Evolutionary conservation across 345 rosid species (phyloP), one percentile per base, ranked within the genome.

Genomic region (Eucalyptus sideroxylon): DNA sequence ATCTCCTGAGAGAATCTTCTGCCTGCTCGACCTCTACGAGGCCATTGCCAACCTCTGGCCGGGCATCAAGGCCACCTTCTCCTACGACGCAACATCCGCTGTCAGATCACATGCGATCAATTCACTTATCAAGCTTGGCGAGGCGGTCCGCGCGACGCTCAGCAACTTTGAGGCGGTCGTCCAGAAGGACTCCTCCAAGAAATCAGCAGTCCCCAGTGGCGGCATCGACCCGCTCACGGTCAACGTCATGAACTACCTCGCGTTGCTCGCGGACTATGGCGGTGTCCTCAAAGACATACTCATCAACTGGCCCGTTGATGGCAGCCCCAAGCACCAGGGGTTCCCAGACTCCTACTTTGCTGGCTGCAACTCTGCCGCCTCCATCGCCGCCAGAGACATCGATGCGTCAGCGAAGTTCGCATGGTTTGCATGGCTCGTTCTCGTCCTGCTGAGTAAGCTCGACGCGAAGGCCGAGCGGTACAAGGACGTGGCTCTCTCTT

Each of bases 161-260:
- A 27, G 44, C 45, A 59, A 85, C 5, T 90, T 90, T 37, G 89
- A 88, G 87, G 42, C 89, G 3, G 37, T 56, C n/a, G 51, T 88
- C 50, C 67, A 85, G 88, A 90, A 88, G 47, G 89, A 88, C 86
- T 49, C 82, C 51, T 85, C 89, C 67, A 90, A 88, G 83, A 44
- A 37, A 77, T 44, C 86, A 16, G 40, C 55, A 6, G 88, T 62
- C n/a, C 80, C 88, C 16, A 83, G 42, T 6, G 89, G 89, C 45
- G 91, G 89, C 77, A 67, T 90, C 82, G 88, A 90, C 77, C 89
- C 88, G 24, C 89, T 83, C 44, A 90, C 91, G 7, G 86, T 56
- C 83, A 16, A 42, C 85, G 89, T 88, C 88, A 86, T 90, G 91
- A 67, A 86, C 88, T 90, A 85, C 89, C 91, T 90, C 34, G 16